phyloP scores from a whole-genome alignment of 306 rosid genomes.

The Acacia melanoxylon region DNA sequence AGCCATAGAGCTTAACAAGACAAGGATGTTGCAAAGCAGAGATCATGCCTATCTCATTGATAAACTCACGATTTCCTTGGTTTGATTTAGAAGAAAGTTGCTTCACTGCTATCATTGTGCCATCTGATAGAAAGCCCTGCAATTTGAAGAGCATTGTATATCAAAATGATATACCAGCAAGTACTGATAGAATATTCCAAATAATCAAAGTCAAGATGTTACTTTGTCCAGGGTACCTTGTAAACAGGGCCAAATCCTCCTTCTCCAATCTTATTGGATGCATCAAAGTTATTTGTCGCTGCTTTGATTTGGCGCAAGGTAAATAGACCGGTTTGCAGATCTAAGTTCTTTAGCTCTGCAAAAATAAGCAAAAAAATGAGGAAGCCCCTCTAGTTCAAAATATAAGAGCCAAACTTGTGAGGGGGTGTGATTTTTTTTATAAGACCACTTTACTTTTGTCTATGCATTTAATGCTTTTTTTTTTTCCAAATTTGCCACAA shows the following conservation, averaged over 20 bases:
- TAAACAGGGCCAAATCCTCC: slow-evolving; percentile 73
- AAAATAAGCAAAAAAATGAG: slow-evolving; percentile 3
- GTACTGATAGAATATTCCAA: background rate
- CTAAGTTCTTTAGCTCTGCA: slow-evolving; percentile 45
- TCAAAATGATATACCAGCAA: background rate
- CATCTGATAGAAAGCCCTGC: slow-evolving; percentile 43
- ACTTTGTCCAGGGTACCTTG: slow-evolving; percentile 28
- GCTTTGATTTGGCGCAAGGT: slow-evolving; percentile 37
- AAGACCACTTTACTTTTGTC: no score
- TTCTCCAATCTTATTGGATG: slow-evolving; percentile 59
- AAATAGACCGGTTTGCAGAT: slow-evolving; percentile 22
- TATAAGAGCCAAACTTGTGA: background rate
- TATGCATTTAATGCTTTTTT: no score
- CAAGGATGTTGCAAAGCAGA: no score
- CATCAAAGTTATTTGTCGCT: slow-evolving; percentile 39
- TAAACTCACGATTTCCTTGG: no score
- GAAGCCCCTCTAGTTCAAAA: no score
- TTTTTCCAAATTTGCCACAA: no score
- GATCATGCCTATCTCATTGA: no score
- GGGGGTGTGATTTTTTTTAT: no score
- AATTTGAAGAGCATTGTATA: background rate
- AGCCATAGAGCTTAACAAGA: no score
- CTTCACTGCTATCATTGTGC: no score
- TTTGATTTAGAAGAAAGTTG: no score
- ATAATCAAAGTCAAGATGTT: background rate